Evolutionary conservation across 768 basidiomycete genomes (phyloP), one percentile per base, ranked within the genome.

Genomic region (Lactarius hatsudake): DNA sequence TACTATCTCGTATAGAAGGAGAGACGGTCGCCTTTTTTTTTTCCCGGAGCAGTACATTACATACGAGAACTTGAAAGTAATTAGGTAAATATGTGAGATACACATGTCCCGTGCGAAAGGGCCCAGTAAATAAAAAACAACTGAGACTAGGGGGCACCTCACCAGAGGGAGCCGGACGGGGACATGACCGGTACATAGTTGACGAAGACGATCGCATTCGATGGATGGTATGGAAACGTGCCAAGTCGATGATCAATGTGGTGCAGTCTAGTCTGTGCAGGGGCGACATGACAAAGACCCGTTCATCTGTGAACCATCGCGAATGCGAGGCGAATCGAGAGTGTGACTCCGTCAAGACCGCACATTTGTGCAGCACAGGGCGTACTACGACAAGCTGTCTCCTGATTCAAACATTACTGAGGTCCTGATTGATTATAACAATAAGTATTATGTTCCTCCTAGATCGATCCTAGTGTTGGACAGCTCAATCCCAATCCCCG

Each of bases 401-500:
- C 26, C 26, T 13, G 51, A 53, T 26, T 17, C 26, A 28, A 23
- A 53, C 38, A 42, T 9, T 13, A 20, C 26, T n/a, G 34, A 57
- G 9, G 48, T 57, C 34, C 61, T 53, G 42, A 28, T 53, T 43
- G 43, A 56, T 34, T 56, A 56, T 28, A 61, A 28, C 9, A 53
- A 28, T 45, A 43, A 55, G n/a, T 6, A 15, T 56, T 20, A 10
- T 57, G 38, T 61, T 42, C 40, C 59, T n/a, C 34, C 18, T 26
- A 30, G 26, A 48, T 59, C 23, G 38, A 40, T 53, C 30, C 58
- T 51, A 38, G 32, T 17, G 34, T 18, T 40, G 20, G 43, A 43
- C 23, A 38, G 40, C 61, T 69, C 26, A 67, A 38, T 71, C 65
- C 66, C 65, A 67, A 53, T 71, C 61, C n/a, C 73, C 75, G 26